Evolutionary conservation across 257 asterid species (phyloP).

Genomic region (Solanum stenotomum): DNA sequence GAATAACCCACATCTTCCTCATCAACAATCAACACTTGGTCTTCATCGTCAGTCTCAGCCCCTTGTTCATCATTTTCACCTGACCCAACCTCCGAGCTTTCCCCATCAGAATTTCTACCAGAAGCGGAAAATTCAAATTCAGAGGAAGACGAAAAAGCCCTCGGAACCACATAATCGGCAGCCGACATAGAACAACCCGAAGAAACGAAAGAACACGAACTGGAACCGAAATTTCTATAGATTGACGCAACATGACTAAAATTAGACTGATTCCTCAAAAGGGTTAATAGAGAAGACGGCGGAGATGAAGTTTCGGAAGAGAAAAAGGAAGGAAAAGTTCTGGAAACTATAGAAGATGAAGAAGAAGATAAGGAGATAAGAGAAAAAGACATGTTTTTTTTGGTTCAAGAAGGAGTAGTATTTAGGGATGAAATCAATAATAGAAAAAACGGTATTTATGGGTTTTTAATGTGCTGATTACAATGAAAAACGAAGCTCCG

Average conservation of each 20-base stretch:
- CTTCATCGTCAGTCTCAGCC: conserved; percentile 21
- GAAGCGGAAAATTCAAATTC: neutral
- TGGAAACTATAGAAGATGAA: conserved; percentile 9
- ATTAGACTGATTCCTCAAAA: neutral
- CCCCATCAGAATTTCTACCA: neutral
- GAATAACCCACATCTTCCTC: conserved; percentile 2
- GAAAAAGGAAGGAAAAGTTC: conserved; percentile 10
- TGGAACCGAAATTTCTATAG: neutral
- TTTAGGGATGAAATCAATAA: neutral
- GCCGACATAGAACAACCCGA: conserved; percentile 27
- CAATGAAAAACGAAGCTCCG: neutral
- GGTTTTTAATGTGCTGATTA: neutral
- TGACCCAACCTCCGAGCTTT: neutral
- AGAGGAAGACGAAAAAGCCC: neutral
- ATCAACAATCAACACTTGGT: conserved; percentile 5
- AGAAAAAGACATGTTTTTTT: conserved; percentile 31
- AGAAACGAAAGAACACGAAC: neutral
- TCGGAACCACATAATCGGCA: conserved; percentile 17
- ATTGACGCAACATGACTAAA: neutral
- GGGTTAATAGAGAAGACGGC: conserved; percentile 11
- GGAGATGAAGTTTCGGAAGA: conserved; percentile 21
- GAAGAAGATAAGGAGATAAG: conserved; percentile 27
- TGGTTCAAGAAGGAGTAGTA: neutral
- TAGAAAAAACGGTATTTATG: neutral
- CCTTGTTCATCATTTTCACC: conserved; percentile 40